A percentile compares a stretch with the other conserved stretches of the same genome.
Evolutionary conservation across 139 green algal species (phyloP).

Genomic region (Dunaliella primolecta): DNA sequence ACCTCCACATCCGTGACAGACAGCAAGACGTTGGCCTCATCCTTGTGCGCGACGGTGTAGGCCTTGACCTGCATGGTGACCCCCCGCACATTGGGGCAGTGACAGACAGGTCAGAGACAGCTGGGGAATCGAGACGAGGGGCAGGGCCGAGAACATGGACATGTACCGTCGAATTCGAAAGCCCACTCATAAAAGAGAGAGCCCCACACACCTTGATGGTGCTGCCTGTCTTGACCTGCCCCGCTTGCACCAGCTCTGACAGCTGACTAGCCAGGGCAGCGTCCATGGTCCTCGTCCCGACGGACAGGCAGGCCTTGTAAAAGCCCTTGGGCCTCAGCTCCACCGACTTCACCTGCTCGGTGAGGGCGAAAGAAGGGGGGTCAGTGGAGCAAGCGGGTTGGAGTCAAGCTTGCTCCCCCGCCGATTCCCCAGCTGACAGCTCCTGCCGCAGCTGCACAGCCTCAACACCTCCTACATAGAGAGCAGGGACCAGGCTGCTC

Average conservation of each 20-base stretch:
- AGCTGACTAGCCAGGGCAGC: slow-evolving; percentile 46
- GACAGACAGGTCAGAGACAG: too few species aligned
- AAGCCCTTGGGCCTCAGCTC: slow-evolving; percentile 23
- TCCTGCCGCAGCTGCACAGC: background rate
- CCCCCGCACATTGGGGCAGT: too few species aligned
- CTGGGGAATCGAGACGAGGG: too few species aligned
- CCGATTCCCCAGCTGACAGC: background rate
- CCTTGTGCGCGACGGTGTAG: slow-evolving; percentile 10
- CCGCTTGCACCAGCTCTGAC: slow-evolving; percentile 11
- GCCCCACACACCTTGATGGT: slow-evolving; percentile 18
- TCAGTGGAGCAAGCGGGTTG: background rate
- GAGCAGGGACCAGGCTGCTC: too few species aligned
- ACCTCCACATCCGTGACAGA: slow-evolving; percentile 28
- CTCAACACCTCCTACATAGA: background rate
- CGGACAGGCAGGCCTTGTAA: slow-evolving; percentile 37
- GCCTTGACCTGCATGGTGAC: slow-evolving; percentile 12
- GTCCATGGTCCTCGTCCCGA: slow-evolving; percentile 40
- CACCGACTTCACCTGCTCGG: background rate
- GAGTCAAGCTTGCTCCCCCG: background rate
- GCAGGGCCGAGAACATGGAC: too few species aligned
- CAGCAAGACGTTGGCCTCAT: slow-evolving; percentile 26
- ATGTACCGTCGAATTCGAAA: too few species aligned
- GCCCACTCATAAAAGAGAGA: too few species aligned
- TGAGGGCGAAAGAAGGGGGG: background rate
- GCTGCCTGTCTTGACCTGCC: slow-evolving; percentile 13